Base-by-base conservation (phyloP, 1,284 basidiomycete genomes). In the Omphalotus olearius region DNA sequence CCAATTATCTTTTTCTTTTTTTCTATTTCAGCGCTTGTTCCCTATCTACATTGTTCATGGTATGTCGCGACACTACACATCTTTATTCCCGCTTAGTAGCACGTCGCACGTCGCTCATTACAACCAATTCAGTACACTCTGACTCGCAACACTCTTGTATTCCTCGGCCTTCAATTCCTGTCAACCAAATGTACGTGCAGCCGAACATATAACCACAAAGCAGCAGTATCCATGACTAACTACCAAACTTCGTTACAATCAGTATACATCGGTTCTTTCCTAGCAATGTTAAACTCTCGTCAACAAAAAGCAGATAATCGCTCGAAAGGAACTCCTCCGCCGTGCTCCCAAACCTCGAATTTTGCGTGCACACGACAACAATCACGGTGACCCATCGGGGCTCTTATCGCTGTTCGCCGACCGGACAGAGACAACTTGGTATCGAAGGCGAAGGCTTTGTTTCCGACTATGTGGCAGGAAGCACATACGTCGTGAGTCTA, bases 231-330 rank as follows among this genome's bases (percentile, higher is more conserved):
- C n/a, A 30, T n/a, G 45, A 17, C 47, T 51, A 11, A 38, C 26
- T 40, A 35, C 13, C 36, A 13, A 16, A 6, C 20, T 14, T 38
- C 26, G 13, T 41, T 2, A 10, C 2, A 2, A 33, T 39, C 51
- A 75, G 78, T 80, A 18, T 80, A 81, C 55, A 65, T 74, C 26
- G 76, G 73, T 35, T 79, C 78, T 0, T 82, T 79, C 64, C 63
- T 80, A 10, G 72, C 76, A 1, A 74, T 76, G 71, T 64, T 75
- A 37, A 75, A 74, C 56, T 67, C 73, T 7, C 67, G 73, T 1
- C 62, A 70, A 53, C 61, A 20, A 28, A 16, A 66, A 4, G 55
- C 39, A 39, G 33, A 18, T 6, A n/a, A 33, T 28, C 25, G 23
- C 26, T 33, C n/a, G 13, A 25, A 17, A 42, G 4, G 26, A 28